A percentile compares a stretch with the other conserved stretches of the same genome.
phyloP scores from a whole-genome alignment of 129 eudicot species.

The Apium graveolens region DNA sequence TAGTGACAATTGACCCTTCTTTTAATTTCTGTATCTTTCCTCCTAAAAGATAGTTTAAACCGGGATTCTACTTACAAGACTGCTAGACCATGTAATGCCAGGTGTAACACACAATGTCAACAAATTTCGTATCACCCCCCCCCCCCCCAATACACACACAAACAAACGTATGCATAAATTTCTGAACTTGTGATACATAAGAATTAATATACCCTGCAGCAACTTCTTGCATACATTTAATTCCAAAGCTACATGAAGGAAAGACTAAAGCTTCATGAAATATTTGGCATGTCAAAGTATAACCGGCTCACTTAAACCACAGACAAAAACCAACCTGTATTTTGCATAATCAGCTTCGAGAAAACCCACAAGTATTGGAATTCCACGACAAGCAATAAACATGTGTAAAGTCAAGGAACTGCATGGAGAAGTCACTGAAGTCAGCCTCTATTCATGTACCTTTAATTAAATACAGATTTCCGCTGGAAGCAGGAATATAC shows the following conservation, averaged over 20 bases:
- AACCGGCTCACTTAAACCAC: not conserved
- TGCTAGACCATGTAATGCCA: not conserved
- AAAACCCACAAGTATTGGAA: conserved; percentile 92
- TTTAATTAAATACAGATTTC: not conserved
- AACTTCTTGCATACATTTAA: not conserved
- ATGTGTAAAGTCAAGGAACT: conserved; percentile 92
- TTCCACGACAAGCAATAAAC: conserved; percentile 97
- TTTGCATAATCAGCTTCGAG: conserved; percentile 99
- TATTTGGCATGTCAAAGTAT: not conserved
- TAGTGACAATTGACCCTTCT: not conserved
- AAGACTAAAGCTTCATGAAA: not conserved
- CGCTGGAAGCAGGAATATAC: not conserved
- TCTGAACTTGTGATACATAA: not conserved
- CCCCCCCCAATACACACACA: not conserved
- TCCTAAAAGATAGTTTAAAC: not conserved
- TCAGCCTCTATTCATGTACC: conserved; percentile 11
- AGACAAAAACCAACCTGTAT: conserved; percentile 50
- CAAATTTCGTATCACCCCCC: not conserved
- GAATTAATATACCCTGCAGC: not conserved
- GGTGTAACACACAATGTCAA: not conserved
- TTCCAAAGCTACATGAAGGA: not conserved
- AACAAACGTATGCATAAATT: not conserved
- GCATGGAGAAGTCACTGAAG: conserved; percentile 27
- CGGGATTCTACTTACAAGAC: not conserved
- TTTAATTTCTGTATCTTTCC: not conserved